Evolutionary conservation across 1,284 basidiomycete species (phyloP).

Genomic region (Heliocybe sulcata): DNA sequence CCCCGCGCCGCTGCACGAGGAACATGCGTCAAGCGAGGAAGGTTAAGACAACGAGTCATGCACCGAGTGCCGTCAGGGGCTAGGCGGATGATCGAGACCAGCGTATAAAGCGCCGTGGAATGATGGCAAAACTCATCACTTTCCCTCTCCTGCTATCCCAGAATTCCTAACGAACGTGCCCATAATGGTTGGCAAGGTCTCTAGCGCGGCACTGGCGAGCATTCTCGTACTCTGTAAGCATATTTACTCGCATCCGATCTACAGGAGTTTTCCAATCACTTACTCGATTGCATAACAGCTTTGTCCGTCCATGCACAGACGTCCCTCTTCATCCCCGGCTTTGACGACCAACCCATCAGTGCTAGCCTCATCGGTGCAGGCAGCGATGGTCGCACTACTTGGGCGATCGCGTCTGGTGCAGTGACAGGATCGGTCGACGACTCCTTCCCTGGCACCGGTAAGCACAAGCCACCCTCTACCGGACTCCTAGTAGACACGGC

Average conservation of each 20-base stretch:
- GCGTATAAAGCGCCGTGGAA: not conserved
- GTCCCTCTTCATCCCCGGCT: not conserved
- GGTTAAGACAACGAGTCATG: too few species aligned
- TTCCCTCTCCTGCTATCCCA: not conserved
- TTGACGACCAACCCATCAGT: slow-evolving; percentile 1
- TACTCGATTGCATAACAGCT: not conserved
- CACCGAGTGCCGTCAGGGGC: too few species aligned
- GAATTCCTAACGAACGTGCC: not conserved
- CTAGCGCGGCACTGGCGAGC: not conserved
- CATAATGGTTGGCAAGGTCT: not conserved
- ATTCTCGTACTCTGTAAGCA: not conserved
- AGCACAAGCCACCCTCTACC: not conserved
- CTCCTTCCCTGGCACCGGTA: not conserved
- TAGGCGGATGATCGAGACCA: too few species aligned
- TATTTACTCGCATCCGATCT: not conserved
- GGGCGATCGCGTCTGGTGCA: not conserved
- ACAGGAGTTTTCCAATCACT: not conserved
- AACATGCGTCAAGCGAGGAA: too few species aligned
- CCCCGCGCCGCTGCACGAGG: too few species aligned
- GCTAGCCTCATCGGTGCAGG: not conserved
- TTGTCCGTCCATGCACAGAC: not conserved
- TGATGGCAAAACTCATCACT: not conserved
- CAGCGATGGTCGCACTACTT: not conserved
- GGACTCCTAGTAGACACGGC: not conserved
- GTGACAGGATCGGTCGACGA: not conserved